phyloP scores from a whole-genome alignment of 345 rosid genomes.

The Isatis tinctoria region DNA sequence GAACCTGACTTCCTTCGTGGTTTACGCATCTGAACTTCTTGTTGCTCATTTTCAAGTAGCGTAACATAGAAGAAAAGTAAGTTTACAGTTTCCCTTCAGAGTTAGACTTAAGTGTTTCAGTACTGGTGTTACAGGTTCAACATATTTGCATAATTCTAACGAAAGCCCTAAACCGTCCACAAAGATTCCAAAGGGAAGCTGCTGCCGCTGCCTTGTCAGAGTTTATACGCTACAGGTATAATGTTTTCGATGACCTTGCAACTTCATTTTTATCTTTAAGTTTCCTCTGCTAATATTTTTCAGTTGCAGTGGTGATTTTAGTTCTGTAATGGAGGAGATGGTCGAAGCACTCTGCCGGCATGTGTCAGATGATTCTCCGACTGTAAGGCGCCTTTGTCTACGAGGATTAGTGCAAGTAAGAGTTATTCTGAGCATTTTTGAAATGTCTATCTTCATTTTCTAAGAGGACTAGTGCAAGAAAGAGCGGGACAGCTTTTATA shows the following conservation, averaged over 20 bases:
- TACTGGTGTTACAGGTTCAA: constrained; percentile 56
- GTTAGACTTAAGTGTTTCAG: constrained; percentile 7
- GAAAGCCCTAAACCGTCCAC: constrained; percentile 60
- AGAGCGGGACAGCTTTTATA: background rate
- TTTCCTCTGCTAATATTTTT: constrained; percentile 16
- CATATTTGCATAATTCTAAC: constrained; percentile 69
- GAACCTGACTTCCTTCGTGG: background rate
- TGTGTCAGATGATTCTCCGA: constrained; percentile 94
- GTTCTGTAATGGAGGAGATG: constrained; percentile 84
- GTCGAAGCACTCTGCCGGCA: constrained; percentile 89
- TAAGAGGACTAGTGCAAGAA: constrained; percentile 6
- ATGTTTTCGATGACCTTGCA: background rate
- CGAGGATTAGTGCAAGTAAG: constrained; percentile 90
- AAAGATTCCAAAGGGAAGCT: constrained; percentile 86
- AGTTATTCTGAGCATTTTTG: background rate
- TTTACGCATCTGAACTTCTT: background rate
- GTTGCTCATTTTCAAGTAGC: background rate
- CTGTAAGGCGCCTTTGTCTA: constrained; percentile 89
- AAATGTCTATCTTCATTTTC: background rate
- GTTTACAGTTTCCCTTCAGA: constrained; percentile 6
- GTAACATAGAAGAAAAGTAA: background rate
- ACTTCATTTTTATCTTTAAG: background rate
- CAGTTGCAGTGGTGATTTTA: constrained; percentile 63
- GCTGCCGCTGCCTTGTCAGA: constrained; percentile 97
- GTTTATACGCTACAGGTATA: constrained; percentile 83